A percentile compares a stretch with the other conserved stretches of the same genome.
Conservation (phyloP, 106 monocot genomes). For the Allium sativum region DNA sequence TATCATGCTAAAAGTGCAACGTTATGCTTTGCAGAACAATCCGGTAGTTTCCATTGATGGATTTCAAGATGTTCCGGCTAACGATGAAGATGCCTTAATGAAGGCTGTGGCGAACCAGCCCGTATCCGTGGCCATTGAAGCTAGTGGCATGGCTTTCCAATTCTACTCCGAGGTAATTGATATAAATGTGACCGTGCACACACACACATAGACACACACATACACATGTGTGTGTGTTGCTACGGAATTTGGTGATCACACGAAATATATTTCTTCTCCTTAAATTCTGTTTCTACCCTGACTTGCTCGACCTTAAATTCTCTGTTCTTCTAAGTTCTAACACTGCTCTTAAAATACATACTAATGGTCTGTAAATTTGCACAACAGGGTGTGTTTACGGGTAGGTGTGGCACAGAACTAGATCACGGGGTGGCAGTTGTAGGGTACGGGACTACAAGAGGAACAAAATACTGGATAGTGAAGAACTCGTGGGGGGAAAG, state of each 20-base stretch:
- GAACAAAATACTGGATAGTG: constrained; percentile 11
- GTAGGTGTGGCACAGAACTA: constrained; percentile 32
- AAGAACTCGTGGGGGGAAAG: constrained; percentile 59
- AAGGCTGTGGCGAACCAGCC: constrained; percentile 46
- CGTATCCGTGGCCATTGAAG: constrained; percentile 38
- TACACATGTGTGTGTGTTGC: too few relatives aligned
- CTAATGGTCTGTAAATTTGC: too few relatives aligned
- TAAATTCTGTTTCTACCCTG: neutral
- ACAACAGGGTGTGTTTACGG: constrained; percentile 33
- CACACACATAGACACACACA: too few relatives aligned
- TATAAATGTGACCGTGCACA: too few relatives aligned
- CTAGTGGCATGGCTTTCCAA: constrained; percentile 27
- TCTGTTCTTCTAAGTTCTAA: too few relatives aligned
- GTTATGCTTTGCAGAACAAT: constrained; percentile 11
- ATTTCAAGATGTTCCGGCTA: constrained; percentile 8
- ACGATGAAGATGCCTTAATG: constrained; percentile 11
- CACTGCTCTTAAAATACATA: too few relatives aligned
- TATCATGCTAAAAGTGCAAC: neutral
- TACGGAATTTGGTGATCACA: neutral
- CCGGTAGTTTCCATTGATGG: constrained; percentile 12
- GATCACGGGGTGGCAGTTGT: constrained; percentile 46
- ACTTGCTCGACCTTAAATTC: too few relatives aligned
- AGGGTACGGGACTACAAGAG: constrained; percentile 29
- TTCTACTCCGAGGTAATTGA: constrained; percentile 35
- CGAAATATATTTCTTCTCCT: neutral